Evolutionary conservation across 1,284 basidiomycete genomes (phyloP).

Genomic region (Rhizopogon parksii): DNA sequence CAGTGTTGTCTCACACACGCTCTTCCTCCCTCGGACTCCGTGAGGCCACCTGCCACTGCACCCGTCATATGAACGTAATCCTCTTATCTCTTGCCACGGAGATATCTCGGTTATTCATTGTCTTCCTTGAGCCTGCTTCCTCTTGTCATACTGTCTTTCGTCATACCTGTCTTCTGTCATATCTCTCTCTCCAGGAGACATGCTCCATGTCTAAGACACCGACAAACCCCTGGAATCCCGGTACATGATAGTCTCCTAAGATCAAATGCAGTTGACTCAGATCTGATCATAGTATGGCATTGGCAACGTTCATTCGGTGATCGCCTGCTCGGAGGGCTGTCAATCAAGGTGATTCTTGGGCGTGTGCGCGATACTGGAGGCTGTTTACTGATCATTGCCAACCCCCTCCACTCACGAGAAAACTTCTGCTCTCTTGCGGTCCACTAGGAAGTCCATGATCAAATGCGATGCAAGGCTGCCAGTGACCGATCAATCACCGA

Average conservation of each 20-base stretch:
- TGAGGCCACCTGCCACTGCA: neutral
- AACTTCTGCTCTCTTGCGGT: neutral
- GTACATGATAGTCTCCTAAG: neutral
- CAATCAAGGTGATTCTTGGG: neutral
- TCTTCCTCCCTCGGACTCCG: conserved; percentile 1
- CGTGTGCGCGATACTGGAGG: neutral
- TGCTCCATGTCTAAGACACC: neutral
- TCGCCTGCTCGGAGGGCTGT: neutral
- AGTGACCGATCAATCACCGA: neutral
- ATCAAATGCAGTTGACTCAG: neutral
- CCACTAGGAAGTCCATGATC: neutral
- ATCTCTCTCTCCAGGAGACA: neutral
- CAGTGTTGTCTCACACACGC: neutral
- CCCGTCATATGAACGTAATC: conserved; percentile 1
- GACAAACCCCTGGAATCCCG: neutral
- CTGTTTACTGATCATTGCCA: neutral
- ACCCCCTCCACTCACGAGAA: neutral
- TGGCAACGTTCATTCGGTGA: neutral
- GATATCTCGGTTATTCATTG: conserved; percentile 5
- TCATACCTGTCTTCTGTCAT: neutral
- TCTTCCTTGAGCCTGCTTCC: conserved; percentile 9
- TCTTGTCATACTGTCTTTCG: neutral
- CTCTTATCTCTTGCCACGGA: conserved; percentile 1
- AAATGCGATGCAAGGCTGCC: neutral
- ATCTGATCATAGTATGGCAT: neutral